A percentile compares a stretch with the other conserved stretches of the same genome.
Conservation (phyloP, 257 asterid species). For the Solanum pimpinellifolium region DNA sequence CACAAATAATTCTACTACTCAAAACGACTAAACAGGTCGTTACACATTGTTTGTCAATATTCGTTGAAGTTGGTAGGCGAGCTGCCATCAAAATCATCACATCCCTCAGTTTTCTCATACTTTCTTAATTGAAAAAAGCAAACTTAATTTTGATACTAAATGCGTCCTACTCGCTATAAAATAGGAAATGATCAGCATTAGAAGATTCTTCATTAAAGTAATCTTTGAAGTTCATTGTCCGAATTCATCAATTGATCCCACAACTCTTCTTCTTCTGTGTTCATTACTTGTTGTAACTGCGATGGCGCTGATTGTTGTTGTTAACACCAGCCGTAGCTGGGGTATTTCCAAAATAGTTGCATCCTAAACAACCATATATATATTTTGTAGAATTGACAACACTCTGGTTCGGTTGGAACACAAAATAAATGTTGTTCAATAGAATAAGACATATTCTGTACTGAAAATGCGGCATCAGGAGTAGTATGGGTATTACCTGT, state of each 20-base stretch:
- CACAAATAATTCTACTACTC: no score
- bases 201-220: slow-evolving; percentile 32
- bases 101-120: not conserved
- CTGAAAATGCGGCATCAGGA: not conserved
- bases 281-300: not conserved
- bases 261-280: not conserved
- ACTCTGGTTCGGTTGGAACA: slow-evolving; percentile 18
- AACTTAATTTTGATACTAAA: not conserved
- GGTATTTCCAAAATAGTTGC: slow-evolving; percentile 35
- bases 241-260: slow-evolving; percentile 3
- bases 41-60: not conserved
- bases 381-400: slow-evolving; percentile 44
- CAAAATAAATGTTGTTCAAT: slow-evolving; percentile 5
- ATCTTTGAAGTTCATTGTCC: slow-evolving; percentile 34
- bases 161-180: not conserved
- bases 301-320: not conserved
- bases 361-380: slow-evolving; percentile 52
- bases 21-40: no score
- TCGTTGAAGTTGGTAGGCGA: not conserved
- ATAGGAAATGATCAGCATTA: slow-evolving; percentile 1
- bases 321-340: not conserved
- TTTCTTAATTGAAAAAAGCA: not conserved
- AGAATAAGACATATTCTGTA: not conserved
- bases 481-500: slow-evolving; percentile 9
- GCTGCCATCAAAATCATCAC: not conserved